Evolutionary conservation across 2,329 filamentous ascomycete species (phyloP), one percentile per base, ranked within the genome.

Genomic region (Chalaropsis thielavioides): DNA sequence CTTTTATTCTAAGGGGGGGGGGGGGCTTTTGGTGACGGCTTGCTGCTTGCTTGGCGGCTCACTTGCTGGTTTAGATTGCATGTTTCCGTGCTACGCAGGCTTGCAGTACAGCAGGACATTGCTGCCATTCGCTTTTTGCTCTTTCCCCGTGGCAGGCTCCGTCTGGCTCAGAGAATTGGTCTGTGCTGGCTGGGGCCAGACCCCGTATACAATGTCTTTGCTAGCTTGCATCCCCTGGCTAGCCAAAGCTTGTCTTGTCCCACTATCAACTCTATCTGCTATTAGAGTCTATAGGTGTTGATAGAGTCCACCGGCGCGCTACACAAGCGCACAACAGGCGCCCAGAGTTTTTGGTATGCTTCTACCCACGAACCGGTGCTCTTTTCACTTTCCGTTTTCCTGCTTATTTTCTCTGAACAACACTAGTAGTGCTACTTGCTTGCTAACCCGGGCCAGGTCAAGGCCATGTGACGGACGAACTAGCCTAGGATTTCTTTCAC

Each of bases 241-340:
- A 24, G 46, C n/a, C n/a, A 22, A 13, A 10, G 19, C 46, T 13
- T 51, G 46, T 51, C 46, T 38, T 51, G 46, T 51, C 46, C 22
- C 22, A 8, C 44, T 8, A 13, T 7, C 44, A 49, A 24, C n/a
- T 24, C n/a, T 24, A 24, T 51, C 22, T 51, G 11, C 10, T 24
- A 51, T 24, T 1, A 10, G 7, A 13, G 4, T 7, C n/a, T 49
- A 6, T 22, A 0, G n/a, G n/a, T 49, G 44, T 17, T 49, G 17
- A 10, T 19, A 1, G 17, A 19, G 44, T 56, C 51, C 51, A n/a
- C 8, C 17, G 10, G 27, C 51, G 24, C 51, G 24, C 51, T 56
- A 56, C 51, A 56, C 51, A 56, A 56, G 51, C 51, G 51, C 51
- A 56, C 24, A 56, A 35, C 51, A 35, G 51, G 35, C 51, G 51